These are phyloP conservation scores for Pythium guiyangense DNA, from an alignment of 352 stramenopile species.

Conservation along the genomic window DNA sequence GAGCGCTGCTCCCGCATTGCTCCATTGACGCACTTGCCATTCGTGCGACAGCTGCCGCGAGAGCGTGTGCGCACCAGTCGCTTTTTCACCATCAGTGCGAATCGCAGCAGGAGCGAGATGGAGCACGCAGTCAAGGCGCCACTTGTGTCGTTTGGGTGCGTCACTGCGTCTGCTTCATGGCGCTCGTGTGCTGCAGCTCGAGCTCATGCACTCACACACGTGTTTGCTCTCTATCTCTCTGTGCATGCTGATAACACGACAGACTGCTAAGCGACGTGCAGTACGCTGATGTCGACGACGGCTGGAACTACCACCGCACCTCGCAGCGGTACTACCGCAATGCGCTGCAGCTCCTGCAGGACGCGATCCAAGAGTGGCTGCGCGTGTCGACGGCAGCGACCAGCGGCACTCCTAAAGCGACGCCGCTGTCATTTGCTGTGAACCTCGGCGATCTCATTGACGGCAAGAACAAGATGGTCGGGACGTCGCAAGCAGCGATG, in stretches of 20 bases:
- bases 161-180: too few species aligned
- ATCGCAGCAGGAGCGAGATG: background rate
- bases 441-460: conserved; percentile 83
- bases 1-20: too few species aligned
- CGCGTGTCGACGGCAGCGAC: too few species aligned
- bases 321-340: conserved; percentile 66
- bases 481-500: conserved; percentile 41
- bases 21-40: too few species aligned
- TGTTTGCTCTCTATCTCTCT: background rate
- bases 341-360: conserved; percentile 43
- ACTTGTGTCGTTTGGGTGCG: conserved; percentile 54
- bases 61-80: too few species aligned
- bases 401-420: background rate
- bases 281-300: conserved; percentile 76
- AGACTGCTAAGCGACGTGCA: conserved; percentile 76
- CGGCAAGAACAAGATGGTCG: conserved; percentile 57
- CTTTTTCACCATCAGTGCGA: too few species aligned
- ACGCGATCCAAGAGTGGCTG: conserved; percentile 46
- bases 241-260: background rate
- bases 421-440: conserved; percentile 50
- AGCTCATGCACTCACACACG: too few species aligned
- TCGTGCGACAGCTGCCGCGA: too few species aligned
- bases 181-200: too few species aligned
- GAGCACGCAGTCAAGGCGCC: conserved; percentile 8
- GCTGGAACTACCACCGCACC: conserved; percentile 74